phyloP scores from a whole-genome alignment of 2,329 filamentous ascomycete genomes.

The Fusarium dlaminii region DNA sequence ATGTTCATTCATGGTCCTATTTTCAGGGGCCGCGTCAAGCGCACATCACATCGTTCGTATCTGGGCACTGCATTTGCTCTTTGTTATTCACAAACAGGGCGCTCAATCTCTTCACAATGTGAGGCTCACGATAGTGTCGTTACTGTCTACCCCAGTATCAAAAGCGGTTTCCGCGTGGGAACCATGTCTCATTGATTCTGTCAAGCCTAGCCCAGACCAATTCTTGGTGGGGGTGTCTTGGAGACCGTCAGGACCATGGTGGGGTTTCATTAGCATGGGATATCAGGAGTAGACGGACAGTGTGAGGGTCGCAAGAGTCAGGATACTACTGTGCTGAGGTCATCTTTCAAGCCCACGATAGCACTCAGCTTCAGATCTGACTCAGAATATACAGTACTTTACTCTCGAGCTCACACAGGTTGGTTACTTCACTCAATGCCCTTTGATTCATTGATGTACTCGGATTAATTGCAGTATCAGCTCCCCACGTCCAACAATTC shows the following conservation, averaged over 20 bases:
- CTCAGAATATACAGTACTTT: conserved; percentile 35
- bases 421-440: conserved; percentile 7
- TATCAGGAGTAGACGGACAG: conserved; percentile 7
- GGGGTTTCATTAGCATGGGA: conserved; percentile 31
- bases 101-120: not conserved
- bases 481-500: conserved; percentile 36
- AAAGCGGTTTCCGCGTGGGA: conserved; percentile 24
- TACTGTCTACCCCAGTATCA: not conserved
- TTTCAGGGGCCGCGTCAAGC: conserved; percentile 6
- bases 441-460: conserved; percentile 29
- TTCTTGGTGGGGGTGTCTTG: conserved; percentile 35
- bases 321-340: conserved; percentile 1
- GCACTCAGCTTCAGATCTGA: not conserved
- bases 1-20: conserved; percentile 27
- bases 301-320: not conserved
- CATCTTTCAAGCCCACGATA: not conserved
- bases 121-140: conserved; percentile 24
- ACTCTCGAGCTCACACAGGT: conserved; percentile 11
- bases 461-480: conserved; percentile 20
- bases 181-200: conserved; percentile 30
- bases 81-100: not conserved
- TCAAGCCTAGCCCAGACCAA: conserved; percentile 17
- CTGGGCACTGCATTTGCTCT: not conserved
- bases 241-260: conserved; percentile 15
- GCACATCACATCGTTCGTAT: not conserved